Evolutionary conservation across 768 basidiomycete genomes (phyloP).

Genomic region (Neoboletus subvelutipes): DNA sequence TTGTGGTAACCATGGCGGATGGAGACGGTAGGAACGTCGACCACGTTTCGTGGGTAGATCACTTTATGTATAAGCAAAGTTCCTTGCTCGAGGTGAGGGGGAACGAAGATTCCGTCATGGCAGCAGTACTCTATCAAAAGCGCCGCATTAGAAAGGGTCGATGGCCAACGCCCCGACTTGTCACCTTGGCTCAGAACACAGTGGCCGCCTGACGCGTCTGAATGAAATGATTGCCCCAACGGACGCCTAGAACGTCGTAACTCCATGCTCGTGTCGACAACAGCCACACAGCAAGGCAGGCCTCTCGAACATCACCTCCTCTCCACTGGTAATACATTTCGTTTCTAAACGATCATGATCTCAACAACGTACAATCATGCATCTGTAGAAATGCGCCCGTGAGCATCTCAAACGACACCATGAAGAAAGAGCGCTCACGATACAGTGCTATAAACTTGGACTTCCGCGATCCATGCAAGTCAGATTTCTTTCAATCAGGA

Average conservation of each 20-base stretch:
- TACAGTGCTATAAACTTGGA: not conserved
- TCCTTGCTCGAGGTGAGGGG: too few relatives aligned
- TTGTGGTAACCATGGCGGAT: too few relatives aligned
- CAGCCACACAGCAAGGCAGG: not conserved
- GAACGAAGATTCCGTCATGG: too few relatives aligned
- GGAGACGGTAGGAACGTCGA: too few relatives aligned
- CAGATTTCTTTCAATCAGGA: conserved; percentile 17
- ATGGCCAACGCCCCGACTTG: too few relatives aligned
- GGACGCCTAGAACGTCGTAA: not conserved
- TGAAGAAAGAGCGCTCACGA: not conserved
- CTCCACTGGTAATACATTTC: not conserved
- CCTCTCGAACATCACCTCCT: not conserved
- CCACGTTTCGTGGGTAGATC: too few relatives aligned
- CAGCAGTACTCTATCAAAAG: too few relatives aligned
- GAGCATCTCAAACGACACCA: not conserved
- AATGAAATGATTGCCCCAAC: too few relatives aligned
- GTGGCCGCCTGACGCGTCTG: not conserved
- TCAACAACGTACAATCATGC: not conserved
- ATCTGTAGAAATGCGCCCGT: not conserved
- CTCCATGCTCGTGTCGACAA: not conserved
- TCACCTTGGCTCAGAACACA: not conserved
- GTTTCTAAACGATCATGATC: not conserved
- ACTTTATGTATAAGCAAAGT: too few relatives aligned
- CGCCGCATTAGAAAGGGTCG: too few relatives aligned
- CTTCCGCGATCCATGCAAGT: not conserved